A percentile compares a stretch with the other conserved stretches of the same genome.
These are phyloP conservation scores for Podospora pseudocomata DNA, from an alignment of 495 filamentous ascomycete genomes.

Conservation along the genomic window DNA sequence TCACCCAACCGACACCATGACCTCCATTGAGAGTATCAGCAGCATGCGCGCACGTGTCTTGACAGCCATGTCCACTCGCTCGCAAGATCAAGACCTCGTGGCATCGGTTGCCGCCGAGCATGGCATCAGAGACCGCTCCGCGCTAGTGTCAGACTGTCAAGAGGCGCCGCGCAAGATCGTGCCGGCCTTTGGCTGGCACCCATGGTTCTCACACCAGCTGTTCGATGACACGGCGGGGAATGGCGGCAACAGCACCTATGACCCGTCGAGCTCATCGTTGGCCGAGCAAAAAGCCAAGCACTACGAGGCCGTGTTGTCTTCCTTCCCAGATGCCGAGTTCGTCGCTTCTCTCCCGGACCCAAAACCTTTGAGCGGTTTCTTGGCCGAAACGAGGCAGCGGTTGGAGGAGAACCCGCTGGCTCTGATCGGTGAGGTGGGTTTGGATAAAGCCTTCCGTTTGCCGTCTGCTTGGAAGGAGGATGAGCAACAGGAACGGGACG, in stretches of 20 bases:
- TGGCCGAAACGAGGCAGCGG: constrained; percentile 60
- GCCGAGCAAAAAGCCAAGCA: constrained; percentile 57
- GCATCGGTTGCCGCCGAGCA: constrained; percentile 56
- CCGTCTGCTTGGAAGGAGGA: constrained; percentile 56
- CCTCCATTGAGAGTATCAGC: constrained; percentile 61
- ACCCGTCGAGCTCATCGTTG: constrained; percentile 22
- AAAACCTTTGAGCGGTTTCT: constrained; percentile 59
- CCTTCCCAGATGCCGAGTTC: constrained; percentile 53
- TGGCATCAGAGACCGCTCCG: constrained; percentile 24
- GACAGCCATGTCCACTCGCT: constrained; percentile 85
- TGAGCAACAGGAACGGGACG: constrained; percentile 33
- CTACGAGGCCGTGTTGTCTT: constrained; percentile 64
- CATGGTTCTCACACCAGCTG: constrained; percentile 94
- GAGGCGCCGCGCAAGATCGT: constrained; percentile 46
- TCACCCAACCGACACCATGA: constrained; percentile 96
- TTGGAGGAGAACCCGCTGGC: constrained; percentile 63
- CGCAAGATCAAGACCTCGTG: constrained; percentile 84
- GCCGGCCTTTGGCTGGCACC: constrained; percentile 96
- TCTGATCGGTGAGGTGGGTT: constrained; percentile 82
- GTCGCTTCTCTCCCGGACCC: constrained; percentile 67
- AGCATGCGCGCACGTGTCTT: constrained; percentile 73
- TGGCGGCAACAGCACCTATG: constrained; percentile 34
- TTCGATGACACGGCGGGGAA: constrained; percentile 55
- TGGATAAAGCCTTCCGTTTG: constrained; percentile 82
- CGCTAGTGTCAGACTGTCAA: constrained; percentile 8